These are phyloP conservation scores for Hirsutella minnesotensis DNA, from an alignment of 2,329 filamentous ascomycete genomes.

Conservation along the genomic window DNA sequence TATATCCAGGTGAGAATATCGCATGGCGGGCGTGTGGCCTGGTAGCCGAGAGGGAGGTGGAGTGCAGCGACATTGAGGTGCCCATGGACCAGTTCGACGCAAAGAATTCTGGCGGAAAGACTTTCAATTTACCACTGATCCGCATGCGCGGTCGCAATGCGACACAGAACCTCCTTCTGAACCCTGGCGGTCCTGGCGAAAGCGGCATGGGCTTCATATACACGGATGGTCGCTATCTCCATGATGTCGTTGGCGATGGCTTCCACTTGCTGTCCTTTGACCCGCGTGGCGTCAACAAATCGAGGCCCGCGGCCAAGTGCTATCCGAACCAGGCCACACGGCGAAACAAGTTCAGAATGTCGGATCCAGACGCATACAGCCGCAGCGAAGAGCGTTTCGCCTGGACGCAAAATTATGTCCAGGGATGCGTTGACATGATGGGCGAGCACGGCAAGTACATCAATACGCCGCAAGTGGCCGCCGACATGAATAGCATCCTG, in stretches of 20 bases:
- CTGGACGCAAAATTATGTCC: slow-evolving; percentile 27
- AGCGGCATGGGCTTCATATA: slow-evolving; percentile 26
- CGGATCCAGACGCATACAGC: slow-evolving; percentile 11
- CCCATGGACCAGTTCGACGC: slow-evolving; percentile 33
- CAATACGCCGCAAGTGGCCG: slow-evolving; percentile 37
- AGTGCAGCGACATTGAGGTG: slow-evolving; percentile 31
- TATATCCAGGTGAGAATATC: slow-evolving; percentile 23
- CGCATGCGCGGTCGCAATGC: slow-evolving; percentile 30
- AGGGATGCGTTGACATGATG: slow-evolving; percentile 29
- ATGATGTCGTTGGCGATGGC: slow-evolving; percentile 23
- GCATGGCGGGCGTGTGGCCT: slow-evolving; percentile 27
- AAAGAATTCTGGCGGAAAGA: slow-evolving; percentile 19
- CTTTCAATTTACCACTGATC: slow-evolving; percentile 31
- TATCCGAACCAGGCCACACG: slow-evolving; percentile 24
- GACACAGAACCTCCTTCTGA: slow-evolving; percentile 30
- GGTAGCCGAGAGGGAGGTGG: slow-evolving; percentile 22
- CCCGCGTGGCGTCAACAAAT: slow-evolving; percentile 29
- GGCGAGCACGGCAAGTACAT: slow-evolving; percentile 31
- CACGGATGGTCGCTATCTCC: slow-evolving; percentile 21
- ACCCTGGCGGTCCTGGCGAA: slow-evolving; percentile 36
- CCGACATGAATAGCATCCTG: slow-evolving; percentile 38
- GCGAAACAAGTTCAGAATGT: slow-evolving; percentile 9
- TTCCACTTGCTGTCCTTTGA: slow-evolving; percentile 36
- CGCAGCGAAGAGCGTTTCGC: slow-evolving; percentile 27
- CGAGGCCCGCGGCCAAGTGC: slow-evolving; percentile 21